These are phyloP conservation scores for Phytophthora pinifolia DNA, from an alignment of 352 stramenopile genomes.

Conservation along the genomic window DNA sequence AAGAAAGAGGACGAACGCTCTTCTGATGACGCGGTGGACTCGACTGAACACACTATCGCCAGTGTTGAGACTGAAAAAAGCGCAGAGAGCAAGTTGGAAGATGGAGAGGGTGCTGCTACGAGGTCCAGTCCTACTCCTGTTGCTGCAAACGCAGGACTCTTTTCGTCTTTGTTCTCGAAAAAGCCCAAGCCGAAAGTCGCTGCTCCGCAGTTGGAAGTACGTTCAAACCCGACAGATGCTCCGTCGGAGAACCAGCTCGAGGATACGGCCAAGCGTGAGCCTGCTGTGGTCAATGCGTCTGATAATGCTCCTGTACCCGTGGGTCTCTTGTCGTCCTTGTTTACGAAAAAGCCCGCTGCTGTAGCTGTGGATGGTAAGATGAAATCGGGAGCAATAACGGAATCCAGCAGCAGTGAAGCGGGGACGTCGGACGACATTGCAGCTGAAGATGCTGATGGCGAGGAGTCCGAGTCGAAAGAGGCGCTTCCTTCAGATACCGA, in stretches of 20 bases:
- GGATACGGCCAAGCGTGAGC: background rate
- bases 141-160: constrained; percentile 14
- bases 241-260: background rate
- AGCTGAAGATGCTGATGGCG: constrained; percentile 27
- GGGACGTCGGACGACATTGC: constrained; percentile 12
- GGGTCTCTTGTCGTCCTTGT: constrained; percentile 22
- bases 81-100: background rate
- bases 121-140: constrained; percentile 1
- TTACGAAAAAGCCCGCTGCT: constrained; percentile 22
- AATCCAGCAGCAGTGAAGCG: constrained; percentile 17
- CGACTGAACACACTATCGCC: constrained; percentile 1
- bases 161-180: constrained; percentile 21
- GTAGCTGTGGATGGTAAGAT: background rate
- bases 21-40: background rate
- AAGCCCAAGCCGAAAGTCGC: constrained; percentile 13
- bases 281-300: background rate
- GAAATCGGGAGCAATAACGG: constrained; percentile 4
- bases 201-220: constrained; percentile 7
- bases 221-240: constrained; percentile 1
- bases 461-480: constrained; percentile 25
- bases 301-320: constrained; percentile 3
- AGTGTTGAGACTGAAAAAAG: background rate
- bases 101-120: background rate
- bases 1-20: background rate
- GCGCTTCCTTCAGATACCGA: constrained; percentile 15